A percentile compares a stretch with the other conserved stretches of the same genome.
Conservation (phyloP, 2,329 filamentous ascomycete genomes). For the Triangularia setosa region DNA sequence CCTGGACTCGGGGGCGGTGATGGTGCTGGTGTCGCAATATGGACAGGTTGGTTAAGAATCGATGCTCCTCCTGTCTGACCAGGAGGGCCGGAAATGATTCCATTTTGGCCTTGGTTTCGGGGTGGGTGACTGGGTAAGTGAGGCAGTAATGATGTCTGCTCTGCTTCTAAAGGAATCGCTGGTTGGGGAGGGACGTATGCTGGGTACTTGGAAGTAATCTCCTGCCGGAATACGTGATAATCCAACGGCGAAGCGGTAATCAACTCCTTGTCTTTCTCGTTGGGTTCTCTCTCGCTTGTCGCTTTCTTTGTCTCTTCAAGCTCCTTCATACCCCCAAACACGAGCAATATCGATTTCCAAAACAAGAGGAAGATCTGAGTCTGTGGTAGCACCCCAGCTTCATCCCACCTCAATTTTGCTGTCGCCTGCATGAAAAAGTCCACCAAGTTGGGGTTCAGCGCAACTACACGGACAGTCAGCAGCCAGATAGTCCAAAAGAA, state of each 20-base stretch:
- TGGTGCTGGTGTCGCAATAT: slow-evolving; percentile 96
- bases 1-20: slow-evolving; percentile 89
- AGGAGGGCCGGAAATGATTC: slow-evolving; percentile 55
- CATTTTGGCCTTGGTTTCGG: slow-evolving; percentile 55
- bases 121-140: slow-evolving; percentile 73
- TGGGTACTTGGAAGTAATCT: slow-evolving; percentile 96
- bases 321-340: slow-evolving; percentile 75
- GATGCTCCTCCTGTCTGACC: slow-evolving; percentile 63
- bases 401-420: slow-evolving; percentile 70
- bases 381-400: slow-evolving; percentile 56
- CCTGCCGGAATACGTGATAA: slow-evolving; percentile 93
- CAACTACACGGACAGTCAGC: slow-evolving; percentile 38
- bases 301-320: slow-evolving; percentile 70
- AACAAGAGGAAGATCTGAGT: slow-evolving; percentile 74
- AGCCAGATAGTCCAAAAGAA: slow-evolving; percentile 3
- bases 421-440: slow-evolving; percentile 68
- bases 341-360: slow-evolving; percentile 86
- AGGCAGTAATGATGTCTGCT: slow-evolving; percentile 86
- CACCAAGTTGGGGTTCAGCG: slow-evolving; percentile 63
- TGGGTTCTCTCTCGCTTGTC: slow-evolving; percentile 57
- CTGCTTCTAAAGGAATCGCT: slow-evolving; percentile 77
- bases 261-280: slow-evolving; percentile 65
- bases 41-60: slow-evolving; percentile 91
- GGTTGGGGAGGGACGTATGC: slow-evolving; percentile 88
- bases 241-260: slow-evolving; percentile 93